Evolutionary conservation across 192 early-diverging fungal species (phyloP).

Genomic region (Coemansia sp.): DNA sequence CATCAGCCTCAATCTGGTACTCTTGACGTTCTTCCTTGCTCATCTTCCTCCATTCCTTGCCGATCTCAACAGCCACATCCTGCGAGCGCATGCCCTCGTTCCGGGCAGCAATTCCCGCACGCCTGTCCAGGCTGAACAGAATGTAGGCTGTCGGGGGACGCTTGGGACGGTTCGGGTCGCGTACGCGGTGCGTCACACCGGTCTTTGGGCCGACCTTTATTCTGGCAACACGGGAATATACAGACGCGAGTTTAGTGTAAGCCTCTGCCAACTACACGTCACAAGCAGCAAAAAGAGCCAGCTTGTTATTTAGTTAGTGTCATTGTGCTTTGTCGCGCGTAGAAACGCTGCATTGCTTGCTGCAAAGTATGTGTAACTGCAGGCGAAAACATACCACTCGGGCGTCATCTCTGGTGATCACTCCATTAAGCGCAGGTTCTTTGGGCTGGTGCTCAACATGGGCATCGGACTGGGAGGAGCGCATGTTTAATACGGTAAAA

Average conservation of each 20-base stretch:
- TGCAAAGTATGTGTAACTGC: neutral
- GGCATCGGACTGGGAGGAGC: neutral
- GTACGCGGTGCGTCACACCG: neutral
- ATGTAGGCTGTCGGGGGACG: slow-evolving; percentile 31
- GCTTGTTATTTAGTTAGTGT: neutral
- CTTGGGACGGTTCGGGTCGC: slow-evolving; percentile 46
- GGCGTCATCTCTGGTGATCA: slow-evolving; percentile 8
- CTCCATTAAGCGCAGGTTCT: neutral
- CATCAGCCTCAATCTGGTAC: slow-evolving; percentile 17
- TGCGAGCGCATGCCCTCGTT: slow-evolving; percentile 19
- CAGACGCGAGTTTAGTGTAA: slow-evolving; percentile 15
- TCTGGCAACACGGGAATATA: slow-evolving; percentile 19
- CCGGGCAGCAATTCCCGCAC: slow-evolving; percentile 7
- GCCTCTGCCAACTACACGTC: slow-evolving; percentile 24
- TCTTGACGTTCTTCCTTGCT: slow-evolving; percentile 9
- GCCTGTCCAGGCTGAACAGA: slow-evolving; percentile 27
- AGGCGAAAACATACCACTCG: slow-evolving; percentile 13
- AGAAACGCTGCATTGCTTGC: neutral
- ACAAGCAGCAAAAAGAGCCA: neutral
- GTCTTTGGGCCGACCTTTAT: neutral
- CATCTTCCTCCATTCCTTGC: slow-evolving; percentile 26
- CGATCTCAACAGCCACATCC: slow-evolving; percentile 22
- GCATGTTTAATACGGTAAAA: neutral
- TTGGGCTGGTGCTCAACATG: neutral
- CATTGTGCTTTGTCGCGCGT: neutral